Evolutionary conservation across 2,329 filamentous ascomycete genomes (phyloP), one percentile per base, ranked within the genome.

Genomic region (Trichoderma oligosporum): DNA sequence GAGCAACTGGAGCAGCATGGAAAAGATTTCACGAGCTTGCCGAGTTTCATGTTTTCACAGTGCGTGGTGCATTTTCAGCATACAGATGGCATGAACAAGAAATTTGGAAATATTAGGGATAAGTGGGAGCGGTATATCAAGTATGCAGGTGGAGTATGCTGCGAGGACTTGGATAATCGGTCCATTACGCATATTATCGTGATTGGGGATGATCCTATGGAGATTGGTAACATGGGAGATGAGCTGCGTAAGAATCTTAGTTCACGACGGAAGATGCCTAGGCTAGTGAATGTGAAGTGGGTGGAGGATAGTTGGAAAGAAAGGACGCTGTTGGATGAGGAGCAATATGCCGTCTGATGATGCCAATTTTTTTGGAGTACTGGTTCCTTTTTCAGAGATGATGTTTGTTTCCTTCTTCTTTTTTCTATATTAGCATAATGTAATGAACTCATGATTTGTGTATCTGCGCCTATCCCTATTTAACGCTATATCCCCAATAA

Each of bases 221-320:
- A 73, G 12, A 69, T 68, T 27, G 68, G 66, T 0, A 66, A 72
- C 22, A 63, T 70, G 7, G 72, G 77, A 4, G 75, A 71, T 4
- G 70, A 72, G n/a, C 67, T 85, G 11, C 74, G 80, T 29, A 67
- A 73, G 4, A 65, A 68, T 47, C 71, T 83, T 16, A 79, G 81
- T 58, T 65, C 64, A 18, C 70, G 79, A 52, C 70, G 67, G 6
- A 73, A 68, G 53, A 71, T 91, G 33, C 89, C 92, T 0, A 78
- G 89, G 61, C 72, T 93, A 6, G 87, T 97, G 2, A 81, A 75
- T 0, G 70, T 78, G 8, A 76, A 77, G 12, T 99, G 94, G 94
- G 73, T 97, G 0, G 80, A 86, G 49, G 84, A 88, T 52, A 89
- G 89, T 65, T 96, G 92, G 91, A 78, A 77, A 58, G 89, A 93